Conservation (phyloP, 352 stramenopile genomes). For the Phytophthora capsici region DNA sequence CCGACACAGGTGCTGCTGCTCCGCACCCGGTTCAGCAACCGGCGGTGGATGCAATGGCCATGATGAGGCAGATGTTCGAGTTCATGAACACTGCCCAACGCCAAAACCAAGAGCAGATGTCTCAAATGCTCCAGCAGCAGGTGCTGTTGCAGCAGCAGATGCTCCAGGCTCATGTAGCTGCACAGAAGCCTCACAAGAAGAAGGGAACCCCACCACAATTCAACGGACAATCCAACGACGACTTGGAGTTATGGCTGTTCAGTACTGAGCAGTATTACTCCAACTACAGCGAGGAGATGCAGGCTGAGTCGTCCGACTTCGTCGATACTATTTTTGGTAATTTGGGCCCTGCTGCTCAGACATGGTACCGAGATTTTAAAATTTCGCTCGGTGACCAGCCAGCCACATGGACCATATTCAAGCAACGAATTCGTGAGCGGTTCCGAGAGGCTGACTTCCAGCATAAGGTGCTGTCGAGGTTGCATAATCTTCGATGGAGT, state of each 20-base stretch:
- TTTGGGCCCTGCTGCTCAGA: background rate
- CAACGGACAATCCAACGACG: background rate
- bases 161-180: background rate
- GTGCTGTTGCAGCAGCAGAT: constrained; percentile 17
- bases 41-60: background rate
- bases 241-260: background rate
- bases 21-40: background rate
- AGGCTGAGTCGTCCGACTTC: background rate
- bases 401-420: constrained; percentile 13
- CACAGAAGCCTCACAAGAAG: background rate
- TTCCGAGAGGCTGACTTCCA: background rate
- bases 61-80: constrained; percentile 1
- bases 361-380: constrained; percentile 8
- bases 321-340: background rate
- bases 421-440: background rate
- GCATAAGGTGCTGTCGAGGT: background rate
- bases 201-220: background rate
- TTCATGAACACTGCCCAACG: constrained; percentile 2
- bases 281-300: background rate
- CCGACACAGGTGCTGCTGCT: no score
- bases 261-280: background rate
- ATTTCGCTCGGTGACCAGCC: constrained; percentile 13
- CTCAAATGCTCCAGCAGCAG: constrained; percentile 13
- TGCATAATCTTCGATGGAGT: background rate
- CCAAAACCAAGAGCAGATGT: constrained; percentile 8